A percentile compares a stretch with the other conserved stretches of the same genome.
phyloP scores from a whole-genome alignment of 768 basidiomycete genomes.

The Lyophyllum atratum region DNA sequence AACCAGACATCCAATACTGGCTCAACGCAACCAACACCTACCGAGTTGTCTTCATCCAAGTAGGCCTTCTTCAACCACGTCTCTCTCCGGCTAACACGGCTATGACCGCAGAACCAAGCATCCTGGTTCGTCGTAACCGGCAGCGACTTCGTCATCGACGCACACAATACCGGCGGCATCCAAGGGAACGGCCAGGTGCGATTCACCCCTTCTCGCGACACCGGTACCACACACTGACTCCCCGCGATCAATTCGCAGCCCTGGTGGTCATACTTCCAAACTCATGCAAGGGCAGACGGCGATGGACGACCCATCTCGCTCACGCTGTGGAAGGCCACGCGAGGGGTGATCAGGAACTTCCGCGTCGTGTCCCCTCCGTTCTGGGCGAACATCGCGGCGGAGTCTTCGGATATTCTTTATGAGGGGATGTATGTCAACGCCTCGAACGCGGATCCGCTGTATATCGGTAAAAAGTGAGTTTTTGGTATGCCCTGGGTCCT shows the following conservation, averaged over 20 bases:
- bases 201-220: neutral
- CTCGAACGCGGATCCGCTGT: conserved; percentile 53
- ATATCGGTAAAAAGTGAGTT: conserved; percentile 49
- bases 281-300: conserved; percentile 47
- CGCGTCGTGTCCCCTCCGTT: conserved; percentile 56
- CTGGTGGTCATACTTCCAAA: conserved; percentile 60
- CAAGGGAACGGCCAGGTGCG: conserved; percentile 58
- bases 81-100: neutral
- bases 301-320: conserved; percentile 61
- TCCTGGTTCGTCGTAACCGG: conserved; percentile 68
- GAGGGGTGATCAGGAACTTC: conserved; percentile 48
- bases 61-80: conserved; percentile 16
- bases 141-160: conserved; percentile 54
- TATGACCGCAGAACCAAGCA: conserved; percentile 47
- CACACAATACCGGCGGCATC: conserved; percentile 56
- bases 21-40: conserved; percentile 55
- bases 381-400: conserved; percentile 59
- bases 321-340: conserved; percentile 45
- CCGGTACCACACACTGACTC: neutral
- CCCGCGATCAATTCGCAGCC: conserved; percentile 27
- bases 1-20: conserved; percentile 58
- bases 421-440: conserved; percentile 63
- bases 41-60: conserved; percentile 64
- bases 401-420: conserved; percentile 49
- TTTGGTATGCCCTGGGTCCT: neutral